These are phyloP conservation scores for Scedosporium apiospermum DNA, from an alignment of 2,329 filamentous ascomycete genomes.

Conservation along the genomic window DNA sequence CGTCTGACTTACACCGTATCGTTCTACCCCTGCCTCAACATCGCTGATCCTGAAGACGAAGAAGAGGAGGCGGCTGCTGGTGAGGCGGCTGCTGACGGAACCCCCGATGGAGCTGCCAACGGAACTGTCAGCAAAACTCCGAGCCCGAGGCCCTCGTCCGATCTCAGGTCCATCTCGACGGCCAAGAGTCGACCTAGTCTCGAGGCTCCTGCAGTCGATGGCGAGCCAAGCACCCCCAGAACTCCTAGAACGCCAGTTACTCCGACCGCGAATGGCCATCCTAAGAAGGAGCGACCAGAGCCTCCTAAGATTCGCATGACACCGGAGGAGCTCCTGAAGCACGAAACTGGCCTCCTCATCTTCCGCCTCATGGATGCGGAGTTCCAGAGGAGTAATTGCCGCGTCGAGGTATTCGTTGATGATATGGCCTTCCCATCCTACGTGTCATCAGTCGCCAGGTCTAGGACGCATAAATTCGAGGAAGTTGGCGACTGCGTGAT, in stretches of 20 bases:
- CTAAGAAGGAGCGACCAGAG: slow-evolving; percentile 33
- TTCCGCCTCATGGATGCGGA: slow-evolving; percentile 92
- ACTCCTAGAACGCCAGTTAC: slow-evolving; percentile 31
- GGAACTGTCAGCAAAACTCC: slow-evolving; percentile 6
- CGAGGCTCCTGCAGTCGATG: background rate
- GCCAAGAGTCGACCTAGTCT: slow-evolving; percentile 4
- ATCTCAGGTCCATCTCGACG: background rate
- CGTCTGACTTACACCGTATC: slow-evolving; percentile 70
- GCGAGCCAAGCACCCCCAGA: background rate
- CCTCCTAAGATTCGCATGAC: slow-evolving; percentile 70
- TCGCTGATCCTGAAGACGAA: slow-evolving; percentile 84
- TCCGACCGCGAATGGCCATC: slow-evolving; percentile 32
- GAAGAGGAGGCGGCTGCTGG: slow-evolving; percentile 45
- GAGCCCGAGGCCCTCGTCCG: slow-evolving; percentile 2
- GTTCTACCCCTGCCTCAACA: slow-evolving; percentile 83
- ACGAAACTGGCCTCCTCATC: slow-evolving; percentile 86
- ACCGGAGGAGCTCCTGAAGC: slow-evolving; percentile 69
- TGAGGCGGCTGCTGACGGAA: slow-evolving; percentile 24
- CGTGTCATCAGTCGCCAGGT: slow-evolving; percentile 64
- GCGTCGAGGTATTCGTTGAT: slow-evolving; percentile 85
- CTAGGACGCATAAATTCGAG: slow-evolving; percentile 63
- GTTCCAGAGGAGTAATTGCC: slow-evolving; percentile 63
- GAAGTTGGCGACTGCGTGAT: slow-evolving; percentile 95
- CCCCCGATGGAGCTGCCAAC: slow-evolving; percentile 6
- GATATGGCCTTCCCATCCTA: slow-evolving; percentile 92